A percentile compares a stretch with the other conserved stretches of the same genome.
These are phyloP conservation scores for Pinus taeda DNA, from an alignment of 75 land plant species.

Conservation along the genomic window DNA sequence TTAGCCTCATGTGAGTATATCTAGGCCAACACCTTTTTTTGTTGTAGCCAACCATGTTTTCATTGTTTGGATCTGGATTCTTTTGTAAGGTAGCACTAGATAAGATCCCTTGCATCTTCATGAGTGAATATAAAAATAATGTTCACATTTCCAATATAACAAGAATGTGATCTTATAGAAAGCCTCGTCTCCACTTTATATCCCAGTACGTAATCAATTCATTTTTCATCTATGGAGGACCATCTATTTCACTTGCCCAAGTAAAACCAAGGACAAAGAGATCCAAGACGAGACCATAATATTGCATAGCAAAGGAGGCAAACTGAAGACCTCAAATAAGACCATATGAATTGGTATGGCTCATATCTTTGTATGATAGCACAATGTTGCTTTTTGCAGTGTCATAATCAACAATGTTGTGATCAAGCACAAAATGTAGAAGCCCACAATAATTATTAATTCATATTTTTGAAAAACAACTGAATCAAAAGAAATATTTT, in stretches of 20 bases:
- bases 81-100: background rate
- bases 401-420: slow-evolving; percentile 98
- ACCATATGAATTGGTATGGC: slow-evolving; percentile 98
- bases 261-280: slow-evolving; percentile 93
- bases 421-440: slow-evolving; percentile 90
- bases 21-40: no score
- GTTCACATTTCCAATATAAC: slow-evolving; percentile 96
- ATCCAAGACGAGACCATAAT: slow-evolving; percentile 92
- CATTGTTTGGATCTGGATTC: no score
- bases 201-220: slow-evolving; percentile 90
- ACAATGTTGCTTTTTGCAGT: slow-evolving; percentile 97
- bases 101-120: slow-evolving; percentile 96
- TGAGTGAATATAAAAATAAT: slow-evolving; percentile 93
- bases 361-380: slow-evolving; percentile 96
- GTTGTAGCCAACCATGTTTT: no score
- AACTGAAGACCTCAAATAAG: slow-evolving; percentile 94
- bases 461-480: no score
- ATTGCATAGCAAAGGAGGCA: slow-evolving; percentile 99
- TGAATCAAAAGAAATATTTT: no score
- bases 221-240: slow-evolving; percentile 96
- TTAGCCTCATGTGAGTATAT: no score
- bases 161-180: slow-evolving; percentile 87
- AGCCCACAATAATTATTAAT: slow-evolving; percentile 39
- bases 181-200: slow-evolving; percentile 86
- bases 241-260: slow-evolving; percentile 96